These are phyloP conservation scores for Monascus ruber DNA, from an alignment of 2,329 filamentous ascomycete genomes.

Conservation along the genomic window DNA sequence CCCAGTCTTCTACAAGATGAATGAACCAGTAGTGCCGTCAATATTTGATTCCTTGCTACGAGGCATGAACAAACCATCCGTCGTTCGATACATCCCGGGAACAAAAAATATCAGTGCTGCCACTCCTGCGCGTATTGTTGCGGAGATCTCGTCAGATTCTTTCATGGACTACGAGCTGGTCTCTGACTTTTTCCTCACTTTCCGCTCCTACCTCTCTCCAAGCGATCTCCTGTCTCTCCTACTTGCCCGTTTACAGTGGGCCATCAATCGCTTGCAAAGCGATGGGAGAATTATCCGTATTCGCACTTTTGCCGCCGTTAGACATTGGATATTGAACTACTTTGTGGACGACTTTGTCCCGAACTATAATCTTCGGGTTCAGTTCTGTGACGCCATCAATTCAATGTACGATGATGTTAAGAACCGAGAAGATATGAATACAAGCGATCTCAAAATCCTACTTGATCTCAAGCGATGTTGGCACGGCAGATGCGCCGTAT, in stretches of 20 bases:
- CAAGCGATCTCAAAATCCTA: conserved; percentile 70
- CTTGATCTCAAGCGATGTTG: conserved; percentile 95
- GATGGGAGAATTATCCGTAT: conserved; percentile 89
- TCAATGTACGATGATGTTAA: conserved; percentile 43
- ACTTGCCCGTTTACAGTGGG: conserved; percentile 77
- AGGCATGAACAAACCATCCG: conserved; percentile 67
- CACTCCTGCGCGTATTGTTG: conserved; percentile 79
- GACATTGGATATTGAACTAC: conserved; percentile 97
- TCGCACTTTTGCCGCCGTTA: conserved; percentile 83
- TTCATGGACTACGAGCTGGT: conserved; percentile 96
- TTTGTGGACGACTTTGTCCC: conserved; percentile 88
- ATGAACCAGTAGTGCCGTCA: conserved; percentile 49
- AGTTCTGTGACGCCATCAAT: conserved; percentile 76
- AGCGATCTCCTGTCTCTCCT: conserved; percentile 71
- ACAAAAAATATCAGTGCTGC: conserved; percentile 73
- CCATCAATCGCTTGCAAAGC: conserved; percentile 66
- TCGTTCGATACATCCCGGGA: conserved; percentile 68
- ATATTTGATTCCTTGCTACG: conserved; percentile 76
- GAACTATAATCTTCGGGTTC: conserved; percentile 59
- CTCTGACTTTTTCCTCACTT: conserved; percentile 96
- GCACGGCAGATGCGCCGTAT: conserved; percentile 78
- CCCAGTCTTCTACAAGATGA: conserved; percentile 37
- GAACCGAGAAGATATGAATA: conserved; percentile 40
- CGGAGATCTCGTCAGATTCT: conserved; percentile 89
- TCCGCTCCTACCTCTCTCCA: conserved; percentile 71